Conservation (phyloP, 208 protist genomes). For the Wallacemonas sp. region DNA sequence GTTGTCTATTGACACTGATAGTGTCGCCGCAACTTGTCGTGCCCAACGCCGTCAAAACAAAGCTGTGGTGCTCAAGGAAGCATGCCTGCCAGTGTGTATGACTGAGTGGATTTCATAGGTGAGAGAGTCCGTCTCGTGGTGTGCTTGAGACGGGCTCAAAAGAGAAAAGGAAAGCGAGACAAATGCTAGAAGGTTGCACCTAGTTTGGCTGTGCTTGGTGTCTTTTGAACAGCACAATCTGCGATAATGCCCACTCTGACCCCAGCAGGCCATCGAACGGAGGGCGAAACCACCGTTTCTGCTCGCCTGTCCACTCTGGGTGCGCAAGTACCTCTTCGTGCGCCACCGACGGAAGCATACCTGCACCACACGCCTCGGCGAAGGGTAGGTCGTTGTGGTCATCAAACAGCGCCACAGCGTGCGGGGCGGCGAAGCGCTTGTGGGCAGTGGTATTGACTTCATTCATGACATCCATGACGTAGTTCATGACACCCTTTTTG, state of each 20-base stretch:
- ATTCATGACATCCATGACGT: conserved; percentile 14
- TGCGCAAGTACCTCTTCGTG: conserved; percentile 32
- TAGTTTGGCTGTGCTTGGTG: background rate
- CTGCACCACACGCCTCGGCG: conserved; percentile 31
- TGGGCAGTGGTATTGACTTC: background rate
- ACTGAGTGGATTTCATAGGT: too few species aligned
- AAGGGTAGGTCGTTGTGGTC: conserved; percentile 43
- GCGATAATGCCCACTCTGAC: conserved; percentile 36
- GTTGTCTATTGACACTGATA: too few species aligned
- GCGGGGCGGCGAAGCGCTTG: conserved; percentile 6
- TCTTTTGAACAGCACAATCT: conserved; percentile 36
- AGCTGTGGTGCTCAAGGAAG: too few species aligned
- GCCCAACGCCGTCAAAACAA: too few species aligned
- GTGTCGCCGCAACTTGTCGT: too few species aligned
- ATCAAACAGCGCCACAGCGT: conserved; percentile 38
- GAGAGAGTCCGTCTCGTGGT: too few species aligned
- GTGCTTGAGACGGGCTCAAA: too few species aligned
- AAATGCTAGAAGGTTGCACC: too few species aligned
- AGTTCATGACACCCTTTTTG: conserved; percentile 30
- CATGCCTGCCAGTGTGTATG: too few species aligned
- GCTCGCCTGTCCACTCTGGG: background rate
- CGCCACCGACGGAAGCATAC: conserved; percentile 40
- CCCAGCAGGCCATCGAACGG: conserved; percentile 35
- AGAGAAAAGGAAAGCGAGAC: too few species aligned
- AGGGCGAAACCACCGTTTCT: conserved; percentile 25